A percentile compares a stretch with the other conserved stretches of the same genome.
Evolutionary conservation across 2,329 filamentous ascomycete species (phyloP).

Genomic region (Cercospora canescens): DNA sequence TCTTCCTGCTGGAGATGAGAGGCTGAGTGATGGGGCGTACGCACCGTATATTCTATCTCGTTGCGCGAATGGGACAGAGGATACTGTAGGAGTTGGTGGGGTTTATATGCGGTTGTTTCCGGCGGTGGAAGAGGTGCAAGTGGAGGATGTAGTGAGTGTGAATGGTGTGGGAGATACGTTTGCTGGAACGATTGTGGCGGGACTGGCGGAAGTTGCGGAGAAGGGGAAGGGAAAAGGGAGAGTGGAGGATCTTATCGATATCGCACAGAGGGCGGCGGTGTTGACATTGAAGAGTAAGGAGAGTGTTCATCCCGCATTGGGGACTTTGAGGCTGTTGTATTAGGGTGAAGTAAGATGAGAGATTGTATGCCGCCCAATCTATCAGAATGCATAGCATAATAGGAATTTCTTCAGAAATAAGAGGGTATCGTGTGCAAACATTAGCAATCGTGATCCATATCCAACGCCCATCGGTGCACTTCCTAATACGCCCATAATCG

Average conservation of each 20-base stretch:
- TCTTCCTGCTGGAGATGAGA: conserved; percentile 65
- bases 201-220: conserved; percentile 57
- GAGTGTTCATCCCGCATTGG: conserved; percentile 65
- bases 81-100: conserved; percentile 63
- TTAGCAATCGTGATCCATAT: not conserved
- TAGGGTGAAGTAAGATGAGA: conserved; percentile 1
- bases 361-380: not conserved
- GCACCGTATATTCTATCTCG: conserved; percentile 72
- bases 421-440: not conserved
- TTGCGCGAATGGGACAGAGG: conserved; percentile 48
- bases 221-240: conserved; percentile 42
- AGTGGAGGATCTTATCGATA: conserved; percentile 65
- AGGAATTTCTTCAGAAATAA: not conserved
- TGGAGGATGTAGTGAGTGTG: conserved; percentile 75
- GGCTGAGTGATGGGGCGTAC: conserved; percentile 62
- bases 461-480: not conserved
- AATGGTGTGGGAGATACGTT: conserved; percentile 96
- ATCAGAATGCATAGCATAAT: not conserved
- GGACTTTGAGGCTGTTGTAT: conserved; percentile 40
- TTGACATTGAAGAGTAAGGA: conserved; percentile 74
- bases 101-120: conserved; percentile 78
- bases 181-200: conserved; percentile 79
- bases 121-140: conserved; percentile 60
- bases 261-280: conserved; percentile 80
- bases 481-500: not conserved